phyloP scores from a whole-genome alignment of 2,329 filamentous ascomycete genomes.

The Magnaporthiopsis poae region DNA sequence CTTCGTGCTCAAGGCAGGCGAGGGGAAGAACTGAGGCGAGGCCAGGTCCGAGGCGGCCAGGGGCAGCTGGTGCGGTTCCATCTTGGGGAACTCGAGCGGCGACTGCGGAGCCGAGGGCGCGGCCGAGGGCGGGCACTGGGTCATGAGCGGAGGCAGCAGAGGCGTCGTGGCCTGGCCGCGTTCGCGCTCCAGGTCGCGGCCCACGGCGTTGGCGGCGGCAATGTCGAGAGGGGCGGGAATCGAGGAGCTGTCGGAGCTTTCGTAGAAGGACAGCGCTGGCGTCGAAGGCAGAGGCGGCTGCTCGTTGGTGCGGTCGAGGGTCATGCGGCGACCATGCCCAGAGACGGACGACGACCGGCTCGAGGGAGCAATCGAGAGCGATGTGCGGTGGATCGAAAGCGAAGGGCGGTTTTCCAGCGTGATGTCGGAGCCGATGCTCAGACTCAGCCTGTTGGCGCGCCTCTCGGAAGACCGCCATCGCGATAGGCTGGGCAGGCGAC shows the following conservation, averaged over 20 bases:
- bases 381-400: slow-evolving; percentile 32
- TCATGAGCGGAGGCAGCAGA: slow-evolving; percentile 72
- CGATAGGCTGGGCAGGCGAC: slow-evolving; percentile 45
- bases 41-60: not conserved
- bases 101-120: slow-evolving; percentile 56
- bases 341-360: slow-evolving; percentile 73
- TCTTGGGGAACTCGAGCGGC: slow-evolving; percentile 75
- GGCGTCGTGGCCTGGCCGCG: slow-evolving; percentile 65
- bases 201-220: slow-evolving; percentile 38
- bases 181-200: slow-evolving; percentile 45
- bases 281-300: slow-evolving; percentile 49
- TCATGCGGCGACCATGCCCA: slow-evolving; percentile 39
- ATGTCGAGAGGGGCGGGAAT: slow-evolving; percentile 39
- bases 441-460: slow-evolving; percentile 34
- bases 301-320: slow-evolving; percentile 36
- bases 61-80: slow-evolving; percentile 41
- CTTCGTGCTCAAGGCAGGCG: slow-evolving; percentile 66
- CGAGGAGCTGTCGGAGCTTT: slow-evolving; percentile 46
- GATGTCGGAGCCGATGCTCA: slow-evolving; percentile 67
- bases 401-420: slow-evolving; percentile 68
- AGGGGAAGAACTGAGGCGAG: slow-evolving; percentile 36
- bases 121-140: slow-evolving; percentile 35
- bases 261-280: slow-evolving; percentile 54
- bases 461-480: slow-evolving; percentile 38
- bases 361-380: slow-evolving; percentile 51